Evolutionary conservation across 2,329 filamentous ascomycete genomes (phyloP).

Genomic region (Talaromyces albobiverticillius): DNA sequence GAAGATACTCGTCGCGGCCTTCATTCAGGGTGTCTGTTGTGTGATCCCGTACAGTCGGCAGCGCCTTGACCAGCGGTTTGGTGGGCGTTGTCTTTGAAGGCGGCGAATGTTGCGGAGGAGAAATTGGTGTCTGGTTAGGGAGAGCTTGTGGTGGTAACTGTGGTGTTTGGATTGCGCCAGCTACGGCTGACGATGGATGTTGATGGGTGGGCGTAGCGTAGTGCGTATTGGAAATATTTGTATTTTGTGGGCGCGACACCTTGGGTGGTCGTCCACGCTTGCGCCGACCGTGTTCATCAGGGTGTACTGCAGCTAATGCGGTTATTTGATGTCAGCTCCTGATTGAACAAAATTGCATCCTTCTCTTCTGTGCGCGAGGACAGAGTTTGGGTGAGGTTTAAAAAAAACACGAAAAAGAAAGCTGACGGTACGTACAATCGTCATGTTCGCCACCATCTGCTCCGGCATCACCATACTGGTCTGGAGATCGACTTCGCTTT

Average conservation of each 20-base stretch:
- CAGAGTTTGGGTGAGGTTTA: conserved; percentile 15
- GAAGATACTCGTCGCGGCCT: conserved; percentile 90
- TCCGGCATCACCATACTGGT: conserved; percentile 58
- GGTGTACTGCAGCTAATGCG: conserved; percentile 13
- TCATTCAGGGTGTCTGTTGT: conserved; percentile 91
- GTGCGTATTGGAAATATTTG: not conserved
- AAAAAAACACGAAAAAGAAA: conserved; percentile 23
- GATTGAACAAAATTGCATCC: too few species aligned
- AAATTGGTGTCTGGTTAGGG: conserved; percentile 34
- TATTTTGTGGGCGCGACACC: conserved; percentile 38
- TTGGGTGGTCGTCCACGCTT: conserved; percentile 52
- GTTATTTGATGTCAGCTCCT: conserved; percentile 21
- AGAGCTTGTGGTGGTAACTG: conserved; percentile 38
- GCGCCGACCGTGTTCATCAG: conserved; percentile 44
- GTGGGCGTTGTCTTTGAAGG: conserved; percentile 72
- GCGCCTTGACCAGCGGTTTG: conserved; percentile 81
- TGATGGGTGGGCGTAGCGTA: conserved; percentile 20
- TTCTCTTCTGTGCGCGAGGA: too few species aligned
- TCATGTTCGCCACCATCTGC: conserved; percentile 61
- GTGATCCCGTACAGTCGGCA: conserved; percentile 94
- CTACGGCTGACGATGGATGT: conserved; percentile 26
- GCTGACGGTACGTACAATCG: conserved; percentile 65
- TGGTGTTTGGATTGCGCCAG: conserved; percentile 37
- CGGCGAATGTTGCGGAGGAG: conserved; percentile 60
- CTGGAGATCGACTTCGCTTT: conserved; percentile 77